A percentile compares a stretch with the other conserved stretches of the same genome.
These are phyloP conservation scores for Aspergillus wentii DNA, from an alignment of 495 filamentous ascomycete genomes.

Conservation along the genomic window DNA sequence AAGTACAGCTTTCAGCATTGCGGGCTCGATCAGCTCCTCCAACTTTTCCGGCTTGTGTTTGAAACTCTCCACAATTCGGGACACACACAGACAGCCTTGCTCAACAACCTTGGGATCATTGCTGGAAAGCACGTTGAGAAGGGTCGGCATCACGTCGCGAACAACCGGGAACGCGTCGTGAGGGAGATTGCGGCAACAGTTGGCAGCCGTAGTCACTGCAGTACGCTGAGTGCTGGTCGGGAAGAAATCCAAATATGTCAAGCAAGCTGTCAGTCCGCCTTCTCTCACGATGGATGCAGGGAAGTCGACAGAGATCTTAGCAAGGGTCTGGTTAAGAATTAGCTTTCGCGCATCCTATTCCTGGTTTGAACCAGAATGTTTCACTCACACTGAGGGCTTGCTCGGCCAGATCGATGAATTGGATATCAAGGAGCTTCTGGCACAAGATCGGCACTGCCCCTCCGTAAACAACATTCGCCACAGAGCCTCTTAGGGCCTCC, in stretches of 20 bases:
- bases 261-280: constrained; percentile 87
- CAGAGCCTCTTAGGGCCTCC: constrained; percentile 91
- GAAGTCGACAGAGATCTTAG: constrained; percentile 97
- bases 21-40: constrained; percentile 84
- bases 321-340: constrained; percentile 59
- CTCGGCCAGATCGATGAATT: constrained; percentile 95
- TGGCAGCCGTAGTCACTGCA: constrained; percentile 93
- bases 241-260: constrained; percentile 96
- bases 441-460: constrained; percentile 92
- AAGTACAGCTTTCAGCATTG: constrained; percentile 81
- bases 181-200: constrained; percentile 94
- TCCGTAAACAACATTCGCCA: constrained; percentile 92
- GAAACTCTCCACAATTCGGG: constrained; percentile 96
- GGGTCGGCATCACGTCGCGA: constrained; percentile 89
- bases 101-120: constrained; percentile 96
- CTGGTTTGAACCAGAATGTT: constrained; percentile 8
- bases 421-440: constrained; percentile 88
- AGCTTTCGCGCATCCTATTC: constrained; percentile 6
- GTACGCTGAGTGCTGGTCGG: constrained; percentile 94
- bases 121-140: constrained; percentile 82
- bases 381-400: constrained; percentile 87
- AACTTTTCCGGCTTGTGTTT: constrained; percentile 79
- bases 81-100: constrained; percentile 92
- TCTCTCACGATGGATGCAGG: constrained; percentile 94
- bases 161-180: constrained; percentile 88